These are phyloP conservation scores for Colletotrichum brevisporum DNA, from an alignment of 2,329 filamentous ascomycete species.

Conservation along the genomic window DNA sequence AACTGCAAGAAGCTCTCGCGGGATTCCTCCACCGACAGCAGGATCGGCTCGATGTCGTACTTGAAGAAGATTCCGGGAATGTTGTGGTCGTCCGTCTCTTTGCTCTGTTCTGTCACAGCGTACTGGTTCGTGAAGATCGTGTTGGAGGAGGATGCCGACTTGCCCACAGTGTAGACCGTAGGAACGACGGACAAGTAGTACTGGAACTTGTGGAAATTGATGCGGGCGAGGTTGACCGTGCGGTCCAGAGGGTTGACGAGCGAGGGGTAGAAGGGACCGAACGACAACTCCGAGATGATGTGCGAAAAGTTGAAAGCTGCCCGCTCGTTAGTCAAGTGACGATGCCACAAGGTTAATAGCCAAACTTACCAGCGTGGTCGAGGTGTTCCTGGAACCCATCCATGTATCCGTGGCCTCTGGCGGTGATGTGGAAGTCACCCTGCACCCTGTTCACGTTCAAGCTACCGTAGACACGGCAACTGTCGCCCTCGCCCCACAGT, in stretches of 20 bases:
- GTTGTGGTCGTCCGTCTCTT: constrained; percentile 75
- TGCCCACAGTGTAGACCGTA: constrained; percentile 85
- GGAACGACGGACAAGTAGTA: constrained; percentile 97
- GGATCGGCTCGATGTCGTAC: constrained; percentile 97
- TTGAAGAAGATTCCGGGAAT: constrained; percentile 98
- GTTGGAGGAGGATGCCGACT: constrained; percentile 56
- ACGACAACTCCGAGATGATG: constrained; percentile 95
- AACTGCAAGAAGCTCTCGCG: constrained; percentile 82
- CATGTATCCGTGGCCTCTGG: constrained; percentile 93
- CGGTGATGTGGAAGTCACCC: constrained; percentile 98
- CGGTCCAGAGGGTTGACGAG: constrained; percentile 95
- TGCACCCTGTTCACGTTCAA: constrained; percentile 96
- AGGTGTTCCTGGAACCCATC: constrained; percentile 81
- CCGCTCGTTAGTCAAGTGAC: constrained; percentile 3
- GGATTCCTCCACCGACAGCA: constrained; percentile 87
- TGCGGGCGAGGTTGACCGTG: constrained; percentile 81
- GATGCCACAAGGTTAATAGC: not conserved
- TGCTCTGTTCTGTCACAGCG: constrained; percentile 91
- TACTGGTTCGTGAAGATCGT: constrained; percentile 96
- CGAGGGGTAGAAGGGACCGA: constrained; percentile 95
- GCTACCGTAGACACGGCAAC: constrained; percentile 91
- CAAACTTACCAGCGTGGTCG: constrained; percentile 79
- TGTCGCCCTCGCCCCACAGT: constrained; percentile 73
- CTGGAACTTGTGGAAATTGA: constrained; percentile 95
- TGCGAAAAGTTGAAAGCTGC: constrained; percentile 97